Evolutionary conservation across 345 rosid genomes (phyloP).

Genomic region (Eucalyptus albens): DNA sequence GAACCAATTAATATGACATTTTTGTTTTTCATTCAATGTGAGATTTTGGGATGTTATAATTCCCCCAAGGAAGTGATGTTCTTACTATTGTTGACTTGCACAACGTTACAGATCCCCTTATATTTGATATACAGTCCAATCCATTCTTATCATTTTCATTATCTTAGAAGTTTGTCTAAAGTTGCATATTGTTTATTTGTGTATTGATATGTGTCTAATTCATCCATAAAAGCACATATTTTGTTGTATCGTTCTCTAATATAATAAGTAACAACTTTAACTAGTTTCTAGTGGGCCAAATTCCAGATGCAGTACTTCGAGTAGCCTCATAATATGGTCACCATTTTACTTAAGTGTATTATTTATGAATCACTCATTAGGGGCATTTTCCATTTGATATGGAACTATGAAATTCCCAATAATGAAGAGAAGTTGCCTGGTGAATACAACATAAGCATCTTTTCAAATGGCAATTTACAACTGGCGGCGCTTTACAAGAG

Average conservation of each 20-base stretch:
- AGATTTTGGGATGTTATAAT: neutral
- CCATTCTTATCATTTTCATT: neutral
- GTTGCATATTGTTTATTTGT: rapidly evolving
- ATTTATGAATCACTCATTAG: rapidly evolving
- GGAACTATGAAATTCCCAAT: neutral
- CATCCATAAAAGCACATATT: neutral
- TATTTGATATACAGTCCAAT: neutral
- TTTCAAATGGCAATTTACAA: neutral
- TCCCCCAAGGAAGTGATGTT: rapidly evolving
- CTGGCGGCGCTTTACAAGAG: rapidly evolving
- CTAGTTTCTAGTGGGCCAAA: neutral
- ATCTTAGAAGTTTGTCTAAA: rapidly evolving
- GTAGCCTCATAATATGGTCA: neutral
- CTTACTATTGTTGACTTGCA: neutral
- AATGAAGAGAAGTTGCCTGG: neutral
- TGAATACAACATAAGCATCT: neutral
- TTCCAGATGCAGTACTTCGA: rapidly evolving
- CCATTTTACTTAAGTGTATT: neutral
- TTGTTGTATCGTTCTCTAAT: rapidly evolving
- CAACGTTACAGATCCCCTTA: rapidly evolving
- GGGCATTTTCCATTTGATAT: neutral
- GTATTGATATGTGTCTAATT: rapidly evolving
- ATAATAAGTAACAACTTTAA: neutral
- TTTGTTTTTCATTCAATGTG: neutral
- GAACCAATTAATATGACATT: rapidly evolving